Base-by-base conservation (phyloP, 768 basidiomycete species). In the Kwoniella sp. region DNA sequence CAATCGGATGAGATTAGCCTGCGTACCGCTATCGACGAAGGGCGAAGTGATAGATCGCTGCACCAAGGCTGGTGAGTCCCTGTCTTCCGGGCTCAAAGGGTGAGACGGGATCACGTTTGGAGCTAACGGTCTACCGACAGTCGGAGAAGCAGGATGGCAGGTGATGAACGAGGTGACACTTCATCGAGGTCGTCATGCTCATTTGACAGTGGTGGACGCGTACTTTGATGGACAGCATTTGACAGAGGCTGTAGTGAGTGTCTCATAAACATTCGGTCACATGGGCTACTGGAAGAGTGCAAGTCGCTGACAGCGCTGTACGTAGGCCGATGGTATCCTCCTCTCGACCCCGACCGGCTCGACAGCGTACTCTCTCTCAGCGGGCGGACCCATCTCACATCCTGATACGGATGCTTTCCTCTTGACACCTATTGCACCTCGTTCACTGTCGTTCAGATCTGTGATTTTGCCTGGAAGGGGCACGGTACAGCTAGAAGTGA, bases 161-260 rank as follows among this genome's bases (percentile, higher is more conserved):
- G 94, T 95, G 37, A 94, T 97, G 92, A 97, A 97, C 75, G 94
- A 97, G 80, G 87, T 97, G 62, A 88, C 91, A 2, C 83, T 97
- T 36, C 94, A 97, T 79, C 87, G 94, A 26, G 94, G 94, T 13
- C 86, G 90, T 22, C 90, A 90, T 68, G 89, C 93, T 0, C 93
- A 95, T 71, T 83, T 97, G 37, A 93, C 92, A 69, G 91, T 91
- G 3, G 91, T 96, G 59, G 92, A 96, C 76, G 90, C 92, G 15
- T 95, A 85, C 79, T 92, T 95, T 13, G 92, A 97, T 71, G 91
- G 90, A 0, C 92, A 96, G 74, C 92, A 94, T 81, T 84, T 97
- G 25, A 97, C 94, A 1, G 94, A 96, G 81, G 91, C 92, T 49
- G 91, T 96, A 63, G 92, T 93, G 81, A 59, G 91, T 86, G 37